A percentile compares a stretch with the other conserved stretches of the same genome.
Evolutionary conservation across 176 grass and related monocot species (phyloP).

Genomic region (Musa troglodytarum): DNA sequence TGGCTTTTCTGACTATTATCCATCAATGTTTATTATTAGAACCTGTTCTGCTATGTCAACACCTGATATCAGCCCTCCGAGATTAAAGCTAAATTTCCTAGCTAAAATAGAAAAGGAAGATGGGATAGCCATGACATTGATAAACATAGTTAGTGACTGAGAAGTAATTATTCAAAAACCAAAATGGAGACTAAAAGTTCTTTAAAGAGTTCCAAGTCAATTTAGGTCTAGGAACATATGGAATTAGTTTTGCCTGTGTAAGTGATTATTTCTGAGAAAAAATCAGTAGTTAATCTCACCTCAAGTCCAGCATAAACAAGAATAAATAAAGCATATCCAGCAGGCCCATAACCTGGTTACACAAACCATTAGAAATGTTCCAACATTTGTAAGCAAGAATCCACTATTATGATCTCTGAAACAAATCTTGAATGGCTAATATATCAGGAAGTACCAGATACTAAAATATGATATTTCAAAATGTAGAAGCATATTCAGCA

Average conservation of each 20-base stretch:
- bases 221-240: neutral
- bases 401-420: neutral
- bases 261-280: constrained; percentile 1
- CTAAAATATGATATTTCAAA: neutral
- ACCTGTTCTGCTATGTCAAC: neutral
- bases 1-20: too few species aligned
- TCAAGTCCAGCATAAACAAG: constrained; percentile 89
- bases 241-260: constrained; percentile 5
- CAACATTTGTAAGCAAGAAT: neutral
- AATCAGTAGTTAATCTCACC: constrained; percentile 31
- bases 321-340: constrained; percentile 88
- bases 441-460: neutral
- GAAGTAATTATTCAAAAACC: neutral
- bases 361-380: neutral
- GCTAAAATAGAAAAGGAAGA: neutral
- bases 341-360: constrained; percentile 77
- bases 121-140: neutral
- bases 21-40: neutral
- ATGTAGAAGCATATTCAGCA: neutral
- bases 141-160: neutral
- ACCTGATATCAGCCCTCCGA: neutral
- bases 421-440: neutral
- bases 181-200: neutral
- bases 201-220: neutral
- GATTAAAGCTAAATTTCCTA: neutral